Evolutionary conservation across 306 rosid genomes (phyloP), one percentile per base, ranked within the genome.

Genomic region (Vigna angularis): DNA sequence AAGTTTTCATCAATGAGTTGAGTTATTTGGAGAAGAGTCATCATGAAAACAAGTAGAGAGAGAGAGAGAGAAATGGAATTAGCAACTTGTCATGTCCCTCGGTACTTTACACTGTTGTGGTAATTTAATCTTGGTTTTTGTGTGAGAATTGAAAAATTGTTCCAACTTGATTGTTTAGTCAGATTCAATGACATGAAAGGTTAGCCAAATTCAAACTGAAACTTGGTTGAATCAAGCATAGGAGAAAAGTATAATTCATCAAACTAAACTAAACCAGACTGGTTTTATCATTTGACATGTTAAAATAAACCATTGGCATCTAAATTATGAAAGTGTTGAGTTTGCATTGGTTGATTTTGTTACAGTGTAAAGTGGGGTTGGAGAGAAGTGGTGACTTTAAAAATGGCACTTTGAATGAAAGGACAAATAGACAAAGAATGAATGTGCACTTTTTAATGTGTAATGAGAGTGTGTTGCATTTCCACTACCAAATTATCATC

Each of bases 331-430:
- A 7, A 62, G 45, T 30, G 67, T 62, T 62, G 18, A 36, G 12
- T 63, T 16, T 34, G 42, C 9, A 12, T 61, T 30, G 44, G 44
- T 30, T 61, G 36, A 16, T 32, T n/a, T 62, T 32, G 8, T 5
- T 30, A 58, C 16, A n/a, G 17, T 58, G 66, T 30, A 59, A 38
- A 10, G 66, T 17, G 17, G 36, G 66, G 52, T 15, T 72, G 14
- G 50, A 58, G 16, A 74, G 66, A 70, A 24, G 79, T 68, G 63
- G 62, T 74, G 22, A 28, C 81, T 15, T 61, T 11, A 4, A n/a
- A 70, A 63, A 50, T 75, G 66, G 70, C 76, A 55, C 56, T 64
- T 48, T 84, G 75, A 75, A 69, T 55, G 66, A 63, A 63, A 69
- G 74, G 66, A 56, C 81, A 75, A 44, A 4, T 12, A 65, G 56